A percentile compares a stretch with the other conserved stretches of the same genome.
These are phyloP conservation scores for Lipomyces chichibuensis DNA, from an alignment of 805 yeast genomes.

Conservation along the genomic window DNA sequence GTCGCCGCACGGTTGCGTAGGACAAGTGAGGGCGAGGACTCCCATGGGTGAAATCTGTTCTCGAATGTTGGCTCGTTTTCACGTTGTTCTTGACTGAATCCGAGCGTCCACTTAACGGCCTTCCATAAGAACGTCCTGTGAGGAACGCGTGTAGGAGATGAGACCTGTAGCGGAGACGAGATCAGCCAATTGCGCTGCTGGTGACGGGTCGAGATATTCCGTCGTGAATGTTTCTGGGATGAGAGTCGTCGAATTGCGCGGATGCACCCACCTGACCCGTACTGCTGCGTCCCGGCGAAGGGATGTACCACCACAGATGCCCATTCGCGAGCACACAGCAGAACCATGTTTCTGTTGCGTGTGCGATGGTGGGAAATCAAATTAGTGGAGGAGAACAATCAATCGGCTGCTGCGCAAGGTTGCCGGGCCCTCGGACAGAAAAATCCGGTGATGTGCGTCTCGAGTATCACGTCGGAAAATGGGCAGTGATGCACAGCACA, in stretches of 20 bases:
- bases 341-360: background rate
- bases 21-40: conserved; percentile 85
- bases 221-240: background rate
- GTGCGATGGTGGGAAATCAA: background rate
- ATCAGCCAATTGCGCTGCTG: background rate
- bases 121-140: conserved; percentile 43
- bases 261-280: background rate
- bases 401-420: background rate
- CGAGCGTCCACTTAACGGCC: conserved; percentile 53
- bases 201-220: background rate
- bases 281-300: background rate
- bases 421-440: background rate
- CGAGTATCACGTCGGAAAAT: background rate
- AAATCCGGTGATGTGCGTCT: background rate
- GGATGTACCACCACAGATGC: background rate
- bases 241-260: background rate
- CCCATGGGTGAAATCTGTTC: conserved; percentile 86
- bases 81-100: conserved; percentile 65
- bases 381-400: background rate
- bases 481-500: background rate
- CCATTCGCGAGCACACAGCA: background rate
- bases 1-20: conserved; percentile 88
- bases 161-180: background rate
- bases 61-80: conserved; percentile 70
- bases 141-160: background rate